These are phyloP conservation scores for Vachellia collinsii DNA, from an alignment of 306 rosid genomes.

Conservation along the genomic window DNA sequence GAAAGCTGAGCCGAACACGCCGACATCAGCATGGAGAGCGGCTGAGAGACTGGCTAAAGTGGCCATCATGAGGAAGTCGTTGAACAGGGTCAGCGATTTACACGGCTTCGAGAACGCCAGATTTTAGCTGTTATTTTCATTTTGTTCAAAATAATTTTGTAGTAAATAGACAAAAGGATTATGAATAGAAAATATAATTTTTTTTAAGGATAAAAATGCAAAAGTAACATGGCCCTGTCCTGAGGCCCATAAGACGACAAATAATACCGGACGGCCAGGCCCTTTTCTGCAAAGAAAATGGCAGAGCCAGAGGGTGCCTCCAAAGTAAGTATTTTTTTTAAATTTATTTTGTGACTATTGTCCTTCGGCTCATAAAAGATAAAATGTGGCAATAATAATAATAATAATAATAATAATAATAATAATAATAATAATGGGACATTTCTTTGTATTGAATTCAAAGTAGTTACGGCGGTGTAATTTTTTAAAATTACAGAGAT, in stretches of 20 bases:
- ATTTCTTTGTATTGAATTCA: background rate
- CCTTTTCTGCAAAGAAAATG: conserved; percentile 66
- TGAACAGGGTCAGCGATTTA: conserved; percentile 97
- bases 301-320: conserved; percentile 48
- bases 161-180: conserved; percentile 41
- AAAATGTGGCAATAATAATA: too few species aligned
- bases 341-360: conserved; percentile 29
- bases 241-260: conserved; percentile 63
- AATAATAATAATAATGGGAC: background rate
- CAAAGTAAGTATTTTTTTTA: conserved; percentile 6
- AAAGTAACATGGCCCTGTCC: conserved; percentile 43
- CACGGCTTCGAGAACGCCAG: conserved; percentile 99
- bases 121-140: conserved; percentile 57
- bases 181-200: conserved; percentile 32
- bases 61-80: conserved; percentile 92
- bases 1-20: conserved; percentile 82
- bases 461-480: background rate
- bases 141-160: conserved; percentile 41
- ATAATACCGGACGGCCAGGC: conserved; percentile 56
- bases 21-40: conserved; percentile 97
- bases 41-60: conserved; percentile 93
- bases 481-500: too few species aligned
- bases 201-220: background rate
- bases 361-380: background rate
- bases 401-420: background rate